phyloP scores from a whole-genome alignment of 768 basidiomycete species.

The Rhodocollybia butyracea region DNA sequence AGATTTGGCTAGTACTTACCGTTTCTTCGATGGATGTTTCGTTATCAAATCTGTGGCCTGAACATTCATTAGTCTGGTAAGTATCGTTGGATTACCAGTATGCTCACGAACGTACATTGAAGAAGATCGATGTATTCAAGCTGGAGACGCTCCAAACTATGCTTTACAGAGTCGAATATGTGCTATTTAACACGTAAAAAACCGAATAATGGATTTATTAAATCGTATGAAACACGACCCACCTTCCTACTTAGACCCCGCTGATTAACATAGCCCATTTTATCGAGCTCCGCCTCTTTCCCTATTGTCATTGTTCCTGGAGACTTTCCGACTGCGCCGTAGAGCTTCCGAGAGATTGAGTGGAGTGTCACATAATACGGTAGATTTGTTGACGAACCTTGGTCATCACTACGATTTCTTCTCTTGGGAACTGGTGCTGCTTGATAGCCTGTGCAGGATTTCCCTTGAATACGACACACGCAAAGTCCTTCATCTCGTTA shows the following conservation, averaged over 20 bases:
- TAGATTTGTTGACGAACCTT: constrained; percentile 55
- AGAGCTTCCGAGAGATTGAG: constrained; percentile 6
- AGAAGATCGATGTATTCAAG: constrained; percentile 54
- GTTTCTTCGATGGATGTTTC: constrained; percentile 27
- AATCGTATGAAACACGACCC: background rate
- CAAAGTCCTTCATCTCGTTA: no score
- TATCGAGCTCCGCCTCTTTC: background rate
- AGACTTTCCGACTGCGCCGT: constrained; percentile 32
- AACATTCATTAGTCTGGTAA: background rate
- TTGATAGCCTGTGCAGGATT: no score
- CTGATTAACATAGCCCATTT: constrained; percentile 19
- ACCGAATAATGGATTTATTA: background rate
- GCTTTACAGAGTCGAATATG: constrained; percentile 47
- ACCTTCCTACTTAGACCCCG: constrained; percentile 34
- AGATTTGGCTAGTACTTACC: background rate
- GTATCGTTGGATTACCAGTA: no score
- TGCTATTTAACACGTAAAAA: constrained; percentile 29
- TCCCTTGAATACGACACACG: no score
- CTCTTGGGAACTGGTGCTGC: constrained; percentile 61
- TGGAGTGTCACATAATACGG: background rate
- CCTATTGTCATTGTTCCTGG: background rate
- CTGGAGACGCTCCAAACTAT: constrained; percentile 44
- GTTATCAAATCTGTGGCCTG: constrained; percentile 29
- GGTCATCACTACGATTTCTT: constrained; percentile 75
- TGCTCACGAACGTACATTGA: constrained; percentile 45